Evolutionary conservation across 2,329 filamentous ascomycete genomes (phyloP), one percentile per base, ranked within the genome.

Genomic region (Dactylellina haptotyla): DNA sequence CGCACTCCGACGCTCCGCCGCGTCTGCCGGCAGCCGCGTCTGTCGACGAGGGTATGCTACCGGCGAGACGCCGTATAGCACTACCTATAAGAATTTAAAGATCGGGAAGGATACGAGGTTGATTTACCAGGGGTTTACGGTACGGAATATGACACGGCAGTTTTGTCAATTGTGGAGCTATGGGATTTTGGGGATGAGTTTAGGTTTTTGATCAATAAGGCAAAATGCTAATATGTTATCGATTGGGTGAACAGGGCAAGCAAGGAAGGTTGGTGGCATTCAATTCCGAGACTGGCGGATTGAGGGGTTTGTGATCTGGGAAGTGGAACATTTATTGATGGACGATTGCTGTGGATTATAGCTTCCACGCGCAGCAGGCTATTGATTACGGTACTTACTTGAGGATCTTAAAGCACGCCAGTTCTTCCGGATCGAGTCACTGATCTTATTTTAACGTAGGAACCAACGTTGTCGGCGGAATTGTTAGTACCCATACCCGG

Each of bases 401-500:
- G 59, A 73, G 64, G 66, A 75, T 76, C 74, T 48, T 46, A 28
- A 10, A 2, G 10, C 63, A 16, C 65, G 50, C 75, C 4, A 23
- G 69, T 79, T 79, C 79, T 79, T 81, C 78, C 75, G 46, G 34
- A 41, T 46, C 20, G 26, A 4, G 2, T 18, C 34, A 20, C 61
- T 25, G 25, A 26, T 57, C 23, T 46, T 37, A 14, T 14, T 62
- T 82, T 77, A 30, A 2, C 58, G 75, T 79, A 96, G 92, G 94
- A 82, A 99, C 95, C 79, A 94, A 97, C 82, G 92, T 99, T 78
- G 93, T 99, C 78, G 95, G 95, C 82, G 95, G 95, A 81, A 98
- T 94, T 80, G 61, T 73, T 37, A 57, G 48, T 63, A 56, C 12
- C 3, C 23, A 26, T 14, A 32, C 8, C 14, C 28, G 18, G 34